Conservation (phyloP, 2,329 filamentous ascomycete genomes). For the Colletotrichum tropicicola region DNA sequence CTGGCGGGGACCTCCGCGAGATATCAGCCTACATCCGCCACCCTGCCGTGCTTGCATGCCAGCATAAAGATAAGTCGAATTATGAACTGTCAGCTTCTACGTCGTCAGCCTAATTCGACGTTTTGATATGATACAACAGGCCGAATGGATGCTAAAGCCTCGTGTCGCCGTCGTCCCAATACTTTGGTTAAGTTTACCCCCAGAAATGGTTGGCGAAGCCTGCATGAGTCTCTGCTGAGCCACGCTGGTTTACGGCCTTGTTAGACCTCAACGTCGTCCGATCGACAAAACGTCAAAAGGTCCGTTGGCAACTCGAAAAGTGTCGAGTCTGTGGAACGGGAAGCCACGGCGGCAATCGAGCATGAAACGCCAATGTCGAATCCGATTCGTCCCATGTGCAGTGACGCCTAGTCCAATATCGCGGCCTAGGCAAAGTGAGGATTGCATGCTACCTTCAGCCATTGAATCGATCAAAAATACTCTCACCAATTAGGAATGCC, state of each 20-base stretch:
- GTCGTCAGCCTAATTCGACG: neutral
- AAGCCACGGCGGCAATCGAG: neutral
- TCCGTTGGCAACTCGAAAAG: neutral
- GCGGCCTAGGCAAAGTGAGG: too few species aligned
- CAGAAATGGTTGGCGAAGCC: neutral
- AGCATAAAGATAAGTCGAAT: neutral
- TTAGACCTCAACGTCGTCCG: neutral
- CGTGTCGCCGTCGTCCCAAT: neutral
- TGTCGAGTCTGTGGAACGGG: neutral
- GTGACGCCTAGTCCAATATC: too few species aligned
- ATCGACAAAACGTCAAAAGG: constrained; percentile 4
- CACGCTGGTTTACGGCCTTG: neutral
- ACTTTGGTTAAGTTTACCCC: neutral
- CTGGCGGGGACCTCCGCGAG: neutral
- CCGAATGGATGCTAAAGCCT: neutral
- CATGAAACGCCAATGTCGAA: constrained; percentile 3
- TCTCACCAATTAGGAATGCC: too few species aligned
- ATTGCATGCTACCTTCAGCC: too few species aligned
- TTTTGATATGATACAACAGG: neutral
- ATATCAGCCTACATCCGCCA: neutral
- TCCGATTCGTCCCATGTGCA: neutral
- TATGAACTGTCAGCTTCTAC: neutral
- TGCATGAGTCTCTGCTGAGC: neutral
- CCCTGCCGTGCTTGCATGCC: neutral
- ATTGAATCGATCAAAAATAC: too few species aligned